A percentile compares a stretch with the other conserved stretches of the same genome.
These are phyloP conservation scores for Lizonia empirigonia DNA, from an alignment of 2,329 filamentous ascomycete genomes.

Conservation along the genomic window DNA sequence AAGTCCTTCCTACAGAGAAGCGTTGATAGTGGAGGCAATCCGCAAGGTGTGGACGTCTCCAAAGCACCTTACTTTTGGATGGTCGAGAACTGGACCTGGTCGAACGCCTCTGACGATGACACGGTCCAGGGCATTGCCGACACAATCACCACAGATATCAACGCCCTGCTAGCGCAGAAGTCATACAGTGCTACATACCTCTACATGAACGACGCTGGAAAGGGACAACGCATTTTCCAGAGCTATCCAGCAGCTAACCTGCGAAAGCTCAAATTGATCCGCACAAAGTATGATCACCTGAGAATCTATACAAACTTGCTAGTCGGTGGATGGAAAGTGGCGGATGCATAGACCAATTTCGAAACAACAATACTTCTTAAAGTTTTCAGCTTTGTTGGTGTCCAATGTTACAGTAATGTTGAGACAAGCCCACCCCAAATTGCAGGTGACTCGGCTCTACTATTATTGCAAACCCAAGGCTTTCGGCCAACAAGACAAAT, in stretches of 20 bases:
- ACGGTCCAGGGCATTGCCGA: constrained; percentile 12
- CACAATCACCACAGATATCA: constrained; percentile 16
- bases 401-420: too few relatives aligned
- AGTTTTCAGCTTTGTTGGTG: background rate
- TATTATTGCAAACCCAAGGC: background rate
- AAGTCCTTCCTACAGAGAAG: constrained; percentile 24
- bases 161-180: constrained; percentile 3
- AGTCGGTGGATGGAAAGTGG: constrained; percentile 31
- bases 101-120: constrained; percentile 13
- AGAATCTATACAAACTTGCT: constrained; percentile 34
- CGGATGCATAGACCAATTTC: background rate
- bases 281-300: constrained; percentile 39
- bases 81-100: constrained; percentile 23
- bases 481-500: too few relatives aligned
- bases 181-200: constrained; percentile 13
- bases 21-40: constrained; percentile 24
- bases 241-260: constrained; percentile 41
- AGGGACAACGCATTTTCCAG: constrained; percentile 31
- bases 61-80: constrained; percentile 28
- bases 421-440: too few relatives aligned
- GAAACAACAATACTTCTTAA: too few relatives aligned
- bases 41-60: constrained; percentile 22
- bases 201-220: constrained; percentile 37
- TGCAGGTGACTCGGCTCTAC: too few relatives aligned
- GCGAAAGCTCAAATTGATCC: constrained; percentile 33